Conservation (phyloP, 345 rosid genomes). For the Euphorbia lathyris region DNA sequence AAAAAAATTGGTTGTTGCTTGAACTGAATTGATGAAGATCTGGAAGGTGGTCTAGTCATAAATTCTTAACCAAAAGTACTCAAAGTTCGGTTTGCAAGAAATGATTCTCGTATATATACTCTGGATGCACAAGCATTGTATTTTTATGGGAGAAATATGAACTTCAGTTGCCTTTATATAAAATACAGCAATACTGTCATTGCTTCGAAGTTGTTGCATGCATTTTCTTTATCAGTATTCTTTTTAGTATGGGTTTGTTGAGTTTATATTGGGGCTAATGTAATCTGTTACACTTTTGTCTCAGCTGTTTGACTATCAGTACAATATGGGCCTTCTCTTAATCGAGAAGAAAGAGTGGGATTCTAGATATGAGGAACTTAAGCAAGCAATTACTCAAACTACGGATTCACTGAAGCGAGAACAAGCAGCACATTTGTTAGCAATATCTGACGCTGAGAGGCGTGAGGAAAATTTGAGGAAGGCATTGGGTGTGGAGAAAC, state of each 20-base stretch:
- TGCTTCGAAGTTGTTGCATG: neutral
- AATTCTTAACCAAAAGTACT: neutral
- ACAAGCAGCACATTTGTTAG: slow-evolving; percentile 65
- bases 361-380: slow-evolving; percentile 64
- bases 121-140: neutral
- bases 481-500: slow-evolving; percentile 91
- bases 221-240: neutral
- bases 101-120: neutral
- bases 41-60: neutral
- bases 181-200: neutral
- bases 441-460: slow-evolving; percentile 71
- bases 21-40: neutral
- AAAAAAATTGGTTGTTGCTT: neutral
- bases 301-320: slow-evolving; percentile 92
- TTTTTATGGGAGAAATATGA: neutral
- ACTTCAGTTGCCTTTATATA: neutral
- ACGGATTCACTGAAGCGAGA: slow-evolving; percentile 67
- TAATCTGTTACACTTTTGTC: slow-evolving; percentile 10
- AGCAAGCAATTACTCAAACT: slow-evolving; percentile 47
- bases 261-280: slow-evolving; percentile 11
- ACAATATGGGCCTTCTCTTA: slow-evolving; percentile 90
- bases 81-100: neutral
- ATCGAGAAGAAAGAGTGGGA: slow-evolving; percentile 90
- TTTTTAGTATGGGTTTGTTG: neutral
- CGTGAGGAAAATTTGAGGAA: slow-evolving; percentile 79